Conservation (phyloP, 768 basidiomycete species). For the Russula ochroleuca region DNA sequence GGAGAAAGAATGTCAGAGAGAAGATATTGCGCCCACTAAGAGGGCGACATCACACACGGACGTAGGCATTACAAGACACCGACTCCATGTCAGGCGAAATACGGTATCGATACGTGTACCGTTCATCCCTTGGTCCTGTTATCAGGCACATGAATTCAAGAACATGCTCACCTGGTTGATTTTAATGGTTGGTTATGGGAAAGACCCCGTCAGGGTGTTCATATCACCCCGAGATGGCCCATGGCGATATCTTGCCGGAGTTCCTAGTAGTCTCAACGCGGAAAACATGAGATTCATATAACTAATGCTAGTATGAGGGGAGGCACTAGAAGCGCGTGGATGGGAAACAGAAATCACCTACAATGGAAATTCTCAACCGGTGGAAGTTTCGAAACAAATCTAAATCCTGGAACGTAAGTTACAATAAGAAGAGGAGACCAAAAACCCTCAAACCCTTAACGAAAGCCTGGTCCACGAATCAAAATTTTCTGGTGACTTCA, state of each 20-base stretch:
- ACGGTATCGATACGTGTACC: conserved; percentile 6
- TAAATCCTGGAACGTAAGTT: not conserved
- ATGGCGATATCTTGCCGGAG: not conserved
- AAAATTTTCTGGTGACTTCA: not conserved
- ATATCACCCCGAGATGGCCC: not conserved
- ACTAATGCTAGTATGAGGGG: not conserved
- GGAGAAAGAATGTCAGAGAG: conserved; percentile 16
- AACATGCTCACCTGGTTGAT: conserved; percentile 10
- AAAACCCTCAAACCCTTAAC: not conserved
- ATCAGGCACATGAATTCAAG: conserved; percentile 1
- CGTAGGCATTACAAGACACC: conserved; percentile 15
- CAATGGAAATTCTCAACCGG: conserved; percentile 8
- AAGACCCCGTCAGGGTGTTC: not conserved
- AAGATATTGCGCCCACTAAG: conserved; percentile 17
- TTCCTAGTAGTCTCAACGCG: not conserved
- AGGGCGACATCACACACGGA: conserved; percentile 16
- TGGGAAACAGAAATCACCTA: not conserved
- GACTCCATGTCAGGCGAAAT: conserved; percentile 19
- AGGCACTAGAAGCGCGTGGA: not conserved
- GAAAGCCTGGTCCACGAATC: not conserved
- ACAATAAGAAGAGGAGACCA: not conserved
- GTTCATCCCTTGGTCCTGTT: conserved; percentile 16
- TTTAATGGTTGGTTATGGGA: not conserved
- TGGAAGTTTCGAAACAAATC: not conserved
- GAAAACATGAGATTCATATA: conserved; percentile 1